Percentiles rank a stretch among this genome's conserved stretches.
Conservation (phyloP, 345 rosid genomes). For the Cardamine chenopodiifolia region DNA sequence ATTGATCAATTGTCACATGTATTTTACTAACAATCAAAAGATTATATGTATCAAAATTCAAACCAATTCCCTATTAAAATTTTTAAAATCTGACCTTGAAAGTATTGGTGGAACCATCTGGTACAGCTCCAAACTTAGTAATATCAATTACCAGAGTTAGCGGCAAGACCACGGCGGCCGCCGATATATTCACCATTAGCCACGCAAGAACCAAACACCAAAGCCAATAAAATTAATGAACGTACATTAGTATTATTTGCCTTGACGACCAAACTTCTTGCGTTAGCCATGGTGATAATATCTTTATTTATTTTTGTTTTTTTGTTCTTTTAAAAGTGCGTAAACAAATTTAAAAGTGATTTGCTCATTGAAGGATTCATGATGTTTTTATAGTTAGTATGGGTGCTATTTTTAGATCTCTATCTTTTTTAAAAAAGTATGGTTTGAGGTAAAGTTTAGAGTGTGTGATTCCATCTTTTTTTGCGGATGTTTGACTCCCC, state of each 20-base stretch:
- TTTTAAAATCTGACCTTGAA: slow-evolving; percentile 35
- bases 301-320: neutral
- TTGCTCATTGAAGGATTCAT: slow-evolving; percentile 13
- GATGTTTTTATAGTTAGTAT: slow-evolving; percentile 20
- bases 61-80: neutral
- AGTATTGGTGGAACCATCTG: slow-evolving; percentile 46
- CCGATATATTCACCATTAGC: slow-evolving; percentile 45
- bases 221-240: slow-evolving; percentile 34
- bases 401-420: slow-evolving; percentile 18
- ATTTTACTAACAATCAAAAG: neutral
- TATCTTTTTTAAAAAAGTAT: neutral
- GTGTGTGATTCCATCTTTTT: slow-evolving; percentile 36
- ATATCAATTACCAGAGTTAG: slow-evolving; percentile 47
- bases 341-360: slow-evolving; percentile 28
- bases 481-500: slow-evolving; percentile 31
- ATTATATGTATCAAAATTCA: neutral
- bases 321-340: slow-evolving; percentile 20
- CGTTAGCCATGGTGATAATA: slow-evolving; percentile 50
- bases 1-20: neutral
- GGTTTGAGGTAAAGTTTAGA: neutral
- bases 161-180: slow-evolving; percentile 41
- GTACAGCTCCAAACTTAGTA: slow-evolving; percentile 48
- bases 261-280: slow-evolving; percentile 37
- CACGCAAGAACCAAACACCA: slow-evolving; percentile 48
- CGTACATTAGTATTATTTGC: slow-evolving; percentile 29